Percentiles rank a stretch among this genome's conserved stretches.
Conservation (phyloP, 352 stramenopile genomes). For the Pythium graminicola region DNA sequence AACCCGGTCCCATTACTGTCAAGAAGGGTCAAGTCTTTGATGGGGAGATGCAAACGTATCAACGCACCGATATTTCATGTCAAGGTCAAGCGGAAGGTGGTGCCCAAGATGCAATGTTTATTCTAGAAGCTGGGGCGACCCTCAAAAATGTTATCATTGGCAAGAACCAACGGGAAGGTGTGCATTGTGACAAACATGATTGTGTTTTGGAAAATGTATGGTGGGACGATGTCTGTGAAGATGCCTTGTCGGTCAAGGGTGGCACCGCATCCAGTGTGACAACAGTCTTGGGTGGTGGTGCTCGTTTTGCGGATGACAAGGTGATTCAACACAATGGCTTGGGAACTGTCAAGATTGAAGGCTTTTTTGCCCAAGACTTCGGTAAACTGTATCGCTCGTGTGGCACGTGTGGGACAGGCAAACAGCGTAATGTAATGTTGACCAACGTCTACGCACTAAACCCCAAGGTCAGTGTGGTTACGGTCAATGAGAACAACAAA, state of each 20-base stretch:
- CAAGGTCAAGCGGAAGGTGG: slow-evolving; percentile 24
- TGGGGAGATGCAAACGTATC: slow-evolving; percentile 42
- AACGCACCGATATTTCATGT: slow-evolving; percentile 42
- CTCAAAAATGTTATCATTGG: slow-evolving; percentile 61
- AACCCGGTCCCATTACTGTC: slow-evolving; percentile 16
- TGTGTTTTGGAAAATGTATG: slow-evolving; percentile 38
- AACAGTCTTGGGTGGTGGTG: slow-evolving; percentile 30
- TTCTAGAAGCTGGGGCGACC: slow-evolving; percentile 35
- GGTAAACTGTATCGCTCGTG: slow-evolving; percentile 40
- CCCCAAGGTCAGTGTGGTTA: slow-evolving; percentile 20
- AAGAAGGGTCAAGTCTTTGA: slow-evolving; percentile 23
- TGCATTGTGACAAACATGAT: slow-evolving; percentile 28
- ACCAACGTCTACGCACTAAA: slow-evolving; percentile 26
- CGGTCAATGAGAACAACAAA: slow-evolving; percentile 26
- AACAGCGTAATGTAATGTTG: slow-evolving; percentile 22
- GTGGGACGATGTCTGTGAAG: slow-evolving; percentile 48
- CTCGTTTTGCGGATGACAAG: slow-evolving; percentile 42
- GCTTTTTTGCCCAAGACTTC: slow-evolving; percentile 24
- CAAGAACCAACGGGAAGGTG: slow-evolving; percentile 41
- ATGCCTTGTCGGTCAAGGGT: slow-evolving; percentile 32
- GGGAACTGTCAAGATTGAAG: slow-evolving; percentile 23
- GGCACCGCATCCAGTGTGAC: slow-evolving; percentile 26
- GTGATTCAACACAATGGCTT: slow-evolving; percentile 40
- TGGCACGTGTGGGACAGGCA: slow-evolving; percentile 30
- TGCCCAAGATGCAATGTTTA: slow-evolving; percentile 26